Conservation (phyloP, 129 eudicot genomes). For the Solidago caesia region DNA sequence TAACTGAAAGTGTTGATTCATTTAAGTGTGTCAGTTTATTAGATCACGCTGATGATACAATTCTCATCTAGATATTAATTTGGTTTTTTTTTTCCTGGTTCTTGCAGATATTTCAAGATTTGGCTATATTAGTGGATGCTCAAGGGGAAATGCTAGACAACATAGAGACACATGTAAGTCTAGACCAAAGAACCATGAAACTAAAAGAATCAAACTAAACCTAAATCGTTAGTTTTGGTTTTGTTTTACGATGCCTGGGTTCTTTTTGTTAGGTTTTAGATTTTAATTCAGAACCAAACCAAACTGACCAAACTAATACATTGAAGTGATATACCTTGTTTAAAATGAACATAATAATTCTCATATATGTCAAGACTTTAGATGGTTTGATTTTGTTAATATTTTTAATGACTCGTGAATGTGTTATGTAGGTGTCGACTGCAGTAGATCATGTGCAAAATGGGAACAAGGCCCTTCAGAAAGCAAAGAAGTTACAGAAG, state of each 20-base stretch:
- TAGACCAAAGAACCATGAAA: background rate
- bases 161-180: slow-evolving; percentile 81
- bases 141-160: slow-evolving; percentile 90
- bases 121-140: slow-evolving; percentile 89
- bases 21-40: background rate
- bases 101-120: slow-evolving; percentile 79
- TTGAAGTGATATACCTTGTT: background rate
- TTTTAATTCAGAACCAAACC: background rate
- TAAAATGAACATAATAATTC: background rate
- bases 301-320: background rate
- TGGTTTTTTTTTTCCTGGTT: background rate
- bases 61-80: background rate
- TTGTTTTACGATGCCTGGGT: background rate
- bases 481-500: slow-evolving; percentile 60
- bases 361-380: background rate
- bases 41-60: background rate
- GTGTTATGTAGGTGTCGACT: slow-evolving; percentile 53
- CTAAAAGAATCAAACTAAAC: background rate
- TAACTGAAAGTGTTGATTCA: background rate
- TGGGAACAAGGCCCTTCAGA: slow-evolving; percentile 67
- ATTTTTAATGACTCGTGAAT: slow-evolving; percentile 1
- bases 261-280: background rate
- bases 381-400: background rate
- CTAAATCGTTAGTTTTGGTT: background rate
- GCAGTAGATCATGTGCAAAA: slow-evolving; percentile 88